Conservation (phyloP, 495 filamentous ascomycete genomes). For the Lasiosphaeria ovina region DNA sequence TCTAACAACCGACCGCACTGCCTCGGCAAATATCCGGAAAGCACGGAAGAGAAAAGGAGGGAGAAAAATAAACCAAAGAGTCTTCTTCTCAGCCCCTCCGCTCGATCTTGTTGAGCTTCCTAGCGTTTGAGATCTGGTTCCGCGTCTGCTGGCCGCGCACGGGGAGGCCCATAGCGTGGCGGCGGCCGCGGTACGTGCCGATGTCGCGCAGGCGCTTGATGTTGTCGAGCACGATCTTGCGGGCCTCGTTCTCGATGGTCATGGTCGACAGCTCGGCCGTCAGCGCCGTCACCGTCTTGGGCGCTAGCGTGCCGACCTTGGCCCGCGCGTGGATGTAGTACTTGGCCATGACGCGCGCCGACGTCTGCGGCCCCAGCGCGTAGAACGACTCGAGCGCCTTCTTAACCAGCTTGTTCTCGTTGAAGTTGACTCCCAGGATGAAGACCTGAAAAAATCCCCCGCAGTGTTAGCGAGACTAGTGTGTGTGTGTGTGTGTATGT, state of each 20-base stretch:
- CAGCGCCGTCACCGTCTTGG: conserved; percentile 72
- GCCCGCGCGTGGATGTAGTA: conserved; percentile 81
- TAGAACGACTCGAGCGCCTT: conserved; percentile 87
- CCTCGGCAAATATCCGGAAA: too few species aligned
- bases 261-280: conserved; percentile 83
- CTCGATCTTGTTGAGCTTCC: conserved; percentile 77
- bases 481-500: too few species aligned
- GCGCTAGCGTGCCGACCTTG: conserved; percentile 65
- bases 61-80: not conserved
- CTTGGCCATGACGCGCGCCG: conserved; percentile 75
- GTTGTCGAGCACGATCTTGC: conserved; percentile 72
- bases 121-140: conserved; percentile 75
- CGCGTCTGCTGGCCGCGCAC: conserved; percentile 85
- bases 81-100: conserved; percentile 48
- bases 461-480: too few species aligned
- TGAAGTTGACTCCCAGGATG: conserved; percentile 82
- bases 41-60: not conserved
- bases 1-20: too few species aligned
- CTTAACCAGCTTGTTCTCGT: conserved; percentile 78
- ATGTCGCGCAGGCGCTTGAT: conserved; percentile 86
- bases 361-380: conserved; percentile 72
- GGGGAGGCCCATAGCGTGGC: conserved; percentile 86
- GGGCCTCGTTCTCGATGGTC: conserved; percentile 90
- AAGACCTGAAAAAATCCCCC: conserved; percentile 57
- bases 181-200: conserved; percentile 81